These are phyloP conservation scores for Epichloe brachyelytri DNA, from an alignment of 2,329 filamentous ascomycete species.

Conservation along the genomic window DNA sequence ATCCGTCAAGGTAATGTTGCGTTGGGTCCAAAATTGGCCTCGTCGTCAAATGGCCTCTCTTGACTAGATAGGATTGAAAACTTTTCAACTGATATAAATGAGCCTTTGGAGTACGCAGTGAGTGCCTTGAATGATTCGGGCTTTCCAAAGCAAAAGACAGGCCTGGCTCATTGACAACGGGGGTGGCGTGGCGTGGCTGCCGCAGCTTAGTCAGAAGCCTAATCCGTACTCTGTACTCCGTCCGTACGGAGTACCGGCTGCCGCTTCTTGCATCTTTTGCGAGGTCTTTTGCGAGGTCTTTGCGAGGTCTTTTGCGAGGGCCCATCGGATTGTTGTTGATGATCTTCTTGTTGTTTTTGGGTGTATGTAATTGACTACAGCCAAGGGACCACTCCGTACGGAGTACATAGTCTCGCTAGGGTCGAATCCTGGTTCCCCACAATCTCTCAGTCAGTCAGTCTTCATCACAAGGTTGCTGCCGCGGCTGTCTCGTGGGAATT, in stretches of 20 bases:
- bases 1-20: background rate
- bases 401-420: too few species aligned
- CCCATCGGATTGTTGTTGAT: too few species aligned
- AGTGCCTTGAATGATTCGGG: slow-evolving; percentile 1
- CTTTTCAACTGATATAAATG: background rate
- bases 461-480: background rate
- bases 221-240: background rate
- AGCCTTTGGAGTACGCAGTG: background rate
- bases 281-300: background rate
- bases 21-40: background rate
- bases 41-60: background rate
- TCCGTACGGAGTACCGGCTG: background rate
- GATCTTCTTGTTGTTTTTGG: background rate
- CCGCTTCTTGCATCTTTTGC: background rate
- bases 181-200: background rate
- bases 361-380: background rate
- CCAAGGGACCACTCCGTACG: too few species aligned
- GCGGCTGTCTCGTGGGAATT: background rate
- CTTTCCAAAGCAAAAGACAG: background rate
- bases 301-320: background rate
- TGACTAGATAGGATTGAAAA: background rate
- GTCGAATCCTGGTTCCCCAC: too few species aligned
- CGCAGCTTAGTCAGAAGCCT: background rate
- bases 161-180: background rate
- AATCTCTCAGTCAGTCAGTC: background rate